Evolutionary conservation across 768 basidiomycete species (phyloP), one percentile per base, ranked within the genome.

Genomic region (Russula dissimulans): DNA sequence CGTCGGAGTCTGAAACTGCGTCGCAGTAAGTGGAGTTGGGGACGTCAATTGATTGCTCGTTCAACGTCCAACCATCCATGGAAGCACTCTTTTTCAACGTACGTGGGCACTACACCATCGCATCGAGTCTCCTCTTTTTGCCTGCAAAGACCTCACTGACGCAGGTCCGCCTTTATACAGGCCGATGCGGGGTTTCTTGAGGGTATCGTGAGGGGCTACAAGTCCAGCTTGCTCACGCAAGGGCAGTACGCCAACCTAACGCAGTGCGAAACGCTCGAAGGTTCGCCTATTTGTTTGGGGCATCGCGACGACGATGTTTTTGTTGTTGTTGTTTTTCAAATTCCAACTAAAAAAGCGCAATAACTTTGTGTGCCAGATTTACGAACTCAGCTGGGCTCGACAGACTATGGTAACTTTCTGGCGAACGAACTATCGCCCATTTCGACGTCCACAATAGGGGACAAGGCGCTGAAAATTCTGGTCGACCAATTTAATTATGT

Each of bases 401-500:
- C 95, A 5, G 97, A 99, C 75, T 99, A 99, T 71, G 94, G 95
- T 69, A 95, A 91, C 75, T 99, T 99, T 74, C 86, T 99, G 48
- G 86, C 95, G 32, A 97, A 97, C 69, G 97, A 99, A 71, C 87
- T 95, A 3, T 80, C 92, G 29, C 95, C 94, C 12, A 81, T 97
- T 57, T 89, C 91, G 57, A 97, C 95, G 8, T 86, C 92, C 9
- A 94, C 91, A 51, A 97, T 98, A 70, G 83, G 91, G n/a, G 95
- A 95, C 75, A 94, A 88, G 75, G 95, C 97, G 32, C 97, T 94
- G 3, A 89, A 94, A 70, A 79, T 91, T 63, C 84, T 99, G 36
- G 95, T 99, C 32, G 89, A 97, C 72, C 97, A 98, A 72, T 98
- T 99, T 81, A 91, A 95, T 73, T 98, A 88, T 72, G 74, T 98